These are phyloP conservation scores for Tuber indicum DNA, from an alignment of 495 filamentous ascomycete species.

Conservation along the genomic window DNA sequence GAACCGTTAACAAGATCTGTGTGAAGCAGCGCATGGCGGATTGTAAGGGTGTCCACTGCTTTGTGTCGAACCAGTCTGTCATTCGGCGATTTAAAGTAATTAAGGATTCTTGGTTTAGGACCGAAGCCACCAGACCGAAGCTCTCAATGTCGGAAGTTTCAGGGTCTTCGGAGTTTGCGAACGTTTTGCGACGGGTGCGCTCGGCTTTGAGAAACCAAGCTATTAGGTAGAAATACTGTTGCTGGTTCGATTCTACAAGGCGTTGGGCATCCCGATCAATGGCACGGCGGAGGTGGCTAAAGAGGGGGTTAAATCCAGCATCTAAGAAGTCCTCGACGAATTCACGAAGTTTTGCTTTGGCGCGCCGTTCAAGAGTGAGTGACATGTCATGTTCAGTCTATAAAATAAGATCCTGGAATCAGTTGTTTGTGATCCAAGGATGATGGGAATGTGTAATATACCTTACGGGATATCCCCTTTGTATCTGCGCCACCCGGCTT, in stretches of 20 bases:
- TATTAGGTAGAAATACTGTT: constrained; percentile 87
- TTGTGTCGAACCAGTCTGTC: constrained; percentile 68
- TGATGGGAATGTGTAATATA: constrained; percentile 36
- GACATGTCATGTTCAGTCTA: constrained; percentile 64
- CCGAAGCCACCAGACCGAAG: constrained; percentile 78
- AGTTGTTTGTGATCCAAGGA: background rate
- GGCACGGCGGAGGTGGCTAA: constrained; percentile 74
- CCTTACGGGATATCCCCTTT: constrained; percentile 57
- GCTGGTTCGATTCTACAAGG: constrained; percentile 61
- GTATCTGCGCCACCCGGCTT: constrained; percentile 61
- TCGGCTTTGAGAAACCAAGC: constrained; percentile 95
- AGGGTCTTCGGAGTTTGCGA: constrained; percentile 47
- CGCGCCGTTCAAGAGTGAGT: constrained; percentile 58
- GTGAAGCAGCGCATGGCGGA: constrained; percentile 87
- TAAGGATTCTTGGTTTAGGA: constrained; percentile 88
- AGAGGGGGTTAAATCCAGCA: constrained; percentile 90
- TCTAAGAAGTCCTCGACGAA: constrained; percentile 96
- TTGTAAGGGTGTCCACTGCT: constrained; percentile 78
- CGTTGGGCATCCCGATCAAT: constrained; percentile 89
- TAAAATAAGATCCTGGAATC: too few relatives aligned
- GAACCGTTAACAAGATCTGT: constrained; percentile 80
- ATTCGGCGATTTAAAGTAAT: constrained; percentile 77
- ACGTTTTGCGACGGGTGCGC: constrained; percentile 58
- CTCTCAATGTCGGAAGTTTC: constrained; percentile 59
- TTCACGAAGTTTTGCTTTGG: constrained; percentile 62